A percentile compares a stretch with the other conserved stretches of the same genome.
Evolutionary conservation across 176 grass and related monocot genomes (phyloP).

Genomic region (sorghum (Sorghum bicolor)): DNA sequence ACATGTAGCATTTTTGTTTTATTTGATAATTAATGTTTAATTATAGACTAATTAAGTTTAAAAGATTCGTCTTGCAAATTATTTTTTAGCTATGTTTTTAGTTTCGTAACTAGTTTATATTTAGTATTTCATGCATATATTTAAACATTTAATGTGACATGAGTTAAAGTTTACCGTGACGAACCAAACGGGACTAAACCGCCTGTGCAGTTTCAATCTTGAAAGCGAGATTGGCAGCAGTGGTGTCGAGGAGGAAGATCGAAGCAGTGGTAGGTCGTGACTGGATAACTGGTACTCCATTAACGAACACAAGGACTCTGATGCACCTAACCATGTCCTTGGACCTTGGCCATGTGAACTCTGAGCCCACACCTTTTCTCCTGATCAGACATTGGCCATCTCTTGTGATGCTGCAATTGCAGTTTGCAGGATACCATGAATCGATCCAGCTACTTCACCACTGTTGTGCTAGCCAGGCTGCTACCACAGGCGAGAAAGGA

Average conservation of each 20-base stretch:
- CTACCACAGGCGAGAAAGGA: background rate
- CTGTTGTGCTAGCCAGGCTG: background rate
- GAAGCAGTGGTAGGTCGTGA: background rate
- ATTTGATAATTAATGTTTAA: too few species aligned
- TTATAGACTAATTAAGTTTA: too few species aligned
- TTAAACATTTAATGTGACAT: too few species aligned
- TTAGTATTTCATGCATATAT: too few species aligned
- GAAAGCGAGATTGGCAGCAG: background rate
- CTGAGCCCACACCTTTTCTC: background rate
- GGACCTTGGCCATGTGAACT: background rate
- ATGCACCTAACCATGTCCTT: background rate
- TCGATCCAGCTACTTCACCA: background rate
- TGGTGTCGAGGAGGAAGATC: background rate
- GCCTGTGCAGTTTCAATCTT: background rate
- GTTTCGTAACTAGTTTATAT: too few species aligned
- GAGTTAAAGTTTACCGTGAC: too few species aligned
- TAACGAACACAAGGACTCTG: background rate
- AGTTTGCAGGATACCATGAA: background rate
- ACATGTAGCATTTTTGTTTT: too few species aligned
- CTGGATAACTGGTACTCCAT: background rate
- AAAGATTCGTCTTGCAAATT: too few species aligned
- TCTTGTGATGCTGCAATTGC: background rate
- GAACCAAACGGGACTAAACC: too few species aligned
- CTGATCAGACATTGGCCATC: background rate
- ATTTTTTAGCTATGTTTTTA: too few species aligned